Conservation (phyloP, 108 stramenopile genomes). For the Skeletonema tropicum region DNA sequence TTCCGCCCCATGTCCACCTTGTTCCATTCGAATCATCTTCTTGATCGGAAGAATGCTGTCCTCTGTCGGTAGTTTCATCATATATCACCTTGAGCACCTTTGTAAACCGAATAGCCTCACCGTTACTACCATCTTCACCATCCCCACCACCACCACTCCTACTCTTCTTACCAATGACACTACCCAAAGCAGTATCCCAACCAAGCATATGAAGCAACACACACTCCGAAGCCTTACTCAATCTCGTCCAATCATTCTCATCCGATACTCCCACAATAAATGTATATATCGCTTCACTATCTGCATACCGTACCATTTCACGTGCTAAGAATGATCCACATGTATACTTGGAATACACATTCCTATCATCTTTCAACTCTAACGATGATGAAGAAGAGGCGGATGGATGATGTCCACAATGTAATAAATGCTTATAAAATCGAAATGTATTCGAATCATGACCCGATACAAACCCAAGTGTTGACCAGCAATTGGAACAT, state of each 20-base stretch:
- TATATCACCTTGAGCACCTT: conserved; percentile 60
- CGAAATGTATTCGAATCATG: conserved; percentile 60
- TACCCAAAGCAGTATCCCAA: conserved; percentile 72
- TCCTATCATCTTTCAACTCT: background rate
- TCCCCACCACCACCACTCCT: background rate
- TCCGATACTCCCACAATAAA: conserved; percentile 56
- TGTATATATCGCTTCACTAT: conserved; percentile 78
- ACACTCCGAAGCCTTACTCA: conserved; percentile 28
- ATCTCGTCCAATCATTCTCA: conserved; percentile 14
- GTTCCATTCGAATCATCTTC: conserved; percentile 20
- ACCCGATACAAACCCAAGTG: conserved; percentile 71
- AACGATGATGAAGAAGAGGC: background rate
- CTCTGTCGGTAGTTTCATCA: conserved; percentile 21
- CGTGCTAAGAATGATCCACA: conserved; percentile 72
- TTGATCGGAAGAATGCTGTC: background rate
- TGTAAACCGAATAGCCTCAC: conserved; percentile 19
- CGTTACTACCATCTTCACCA: background rate
- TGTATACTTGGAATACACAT: conserved; percentile 27
- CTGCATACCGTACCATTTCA: conserved; percentile 85
- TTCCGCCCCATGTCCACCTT: conserved; percentile 73
- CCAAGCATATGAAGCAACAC: conserved; percentile 69
- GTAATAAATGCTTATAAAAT: conserved; percentile 75
- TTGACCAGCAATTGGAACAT: conserved; percentile 59
- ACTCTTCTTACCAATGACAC: background rate
- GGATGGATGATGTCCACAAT: conserved; percentile 30